Conservation (phyloP, 1,284 basidiomycete species). For the Ceratobasidium sp. region DNA sequence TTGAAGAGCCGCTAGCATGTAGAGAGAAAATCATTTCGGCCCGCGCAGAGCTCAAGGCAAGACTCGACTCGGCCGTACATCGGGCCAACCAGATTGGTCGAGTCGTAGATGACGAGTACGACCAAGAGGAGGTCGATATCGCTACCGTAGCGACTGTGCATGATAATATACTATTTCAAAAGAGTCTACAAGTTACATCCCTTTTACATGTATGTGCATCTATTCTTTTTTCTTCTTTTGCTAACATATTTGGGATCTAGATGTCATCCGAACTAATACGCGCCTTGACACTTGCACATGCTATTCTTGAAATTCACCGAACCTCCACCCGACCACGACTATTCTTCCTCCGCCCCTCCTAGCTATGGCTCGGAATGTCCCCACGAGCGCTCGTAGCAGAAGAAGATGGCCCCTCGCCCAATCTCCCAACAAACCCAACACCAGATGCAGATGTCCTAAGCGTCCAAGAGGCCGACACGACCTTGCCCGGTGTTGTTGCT, state of each 20-base stretch:
- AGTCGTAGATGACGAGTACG: not conserved
- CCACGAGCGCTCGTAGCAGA: constrained; percentile 46
- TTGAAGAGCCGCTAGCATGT: not conserved
- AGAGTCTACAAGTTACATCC: constrained; percentile 22
- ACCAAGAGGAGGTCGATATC: no score
- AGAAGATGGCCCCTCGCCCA: constrained; percentile 7
- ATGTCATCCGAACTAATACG: constrained; percentile 25
- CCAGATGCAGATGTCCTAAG: constrained; percentile 18
- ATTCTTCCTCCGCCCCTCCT: constrained; percentile 57
- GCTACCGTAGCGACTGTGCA: not conserved
- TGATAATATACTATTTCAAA: constrained; percentile 20
- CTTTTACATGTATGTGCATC: constrained; percentile 26
- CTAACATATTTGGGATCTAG: not conserved
- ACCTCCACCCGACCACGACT: constrained; percentile 48
- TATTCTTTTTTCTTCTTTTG: not conserved
- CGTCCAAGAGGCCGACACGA: not conserved
- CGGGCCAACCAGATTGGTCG: not conserved
- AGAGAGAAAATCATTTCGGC: not conserved
- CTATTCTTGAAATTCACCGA: constrained; percentile 51
- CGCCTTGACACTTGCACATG: constrained; percentile 45
- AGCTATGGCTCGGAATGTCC: constrained; percentile 59
- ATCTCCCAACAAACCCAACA: not conserved
- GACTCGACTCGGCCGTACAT: constrained; percentile 25
- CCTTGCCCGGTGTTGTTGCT: not conserved
- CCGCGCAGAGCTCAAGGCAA: constrained; percentile 2